These are phyloP conservation scores for Halophytophthora batemanensis DNA, from an alignment of 352 stramenopile species.

Conservation along the genomic window DNA sequence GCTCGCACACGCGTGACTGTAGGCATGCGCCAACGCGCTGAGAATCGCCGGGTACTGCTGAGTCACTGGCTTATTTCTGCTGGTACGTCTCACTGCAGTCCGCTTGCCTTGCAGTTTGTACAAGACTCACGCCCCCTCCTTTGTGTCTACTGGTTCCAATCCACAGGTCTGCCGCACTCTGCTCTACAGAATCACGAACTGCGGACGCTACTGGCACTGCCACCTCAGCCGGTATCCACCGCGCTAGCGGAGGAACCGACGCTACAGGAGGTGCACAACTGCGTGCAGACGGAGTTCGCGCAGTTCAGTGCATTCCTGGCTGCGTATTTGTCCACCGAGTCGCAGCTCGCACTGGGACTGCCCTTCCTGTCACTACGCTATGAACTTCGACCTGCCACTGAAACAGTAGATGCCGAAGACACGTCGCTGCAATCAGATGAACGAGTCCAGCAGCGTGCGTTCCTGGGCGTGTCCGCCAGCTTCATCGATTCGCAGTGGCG, in stretches of 20 bases:
- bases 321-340: constrained; percentile 21
- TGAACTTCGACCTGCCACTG: constrained; percentile 13
- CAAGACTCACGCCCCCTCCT: neutral
- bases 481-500: constrained; percentile 36
- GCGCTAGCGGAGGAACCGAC: constrained; percentile 5
- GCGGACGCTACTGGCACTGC: constrained; percentile 18
- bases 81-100: constrained; percentile 1
- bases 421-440: constrained; percentile 3
- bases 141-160: no score
- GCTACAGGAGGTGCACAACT: constrained; percentile 2
- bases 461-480: constrained; percentile 13
- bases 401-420: constrained; percentile 5
- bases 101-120: no score
- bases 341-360: constrained; percentile 11
- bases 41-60: constrained; percentile 9
- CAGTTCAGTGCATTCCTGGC: constrained; percentile 18
- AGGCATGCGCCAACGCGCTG: constrained; percentile 8
- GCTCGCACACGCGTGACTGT: neutral
- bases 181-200: constrained; percentile 15
- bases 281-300: constrained; percentile 25
- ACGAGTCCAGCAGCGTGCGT: constrained; percentile 9
- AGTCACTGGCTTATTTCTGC: constrained; percentile 31
- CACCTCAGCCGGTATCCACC: neutral
- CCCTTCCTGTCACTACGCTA: constrained; percentile 23
- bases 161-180: constrained; percentile 9